A percentile compares a stretch with the other conserved stretches of the same genome.
These are phyloP conservation scores for Neonothopanus nambi DNA, from an alignment of 1,284 basidiomycete genomes.

Conservation along the genomic window DNA sequence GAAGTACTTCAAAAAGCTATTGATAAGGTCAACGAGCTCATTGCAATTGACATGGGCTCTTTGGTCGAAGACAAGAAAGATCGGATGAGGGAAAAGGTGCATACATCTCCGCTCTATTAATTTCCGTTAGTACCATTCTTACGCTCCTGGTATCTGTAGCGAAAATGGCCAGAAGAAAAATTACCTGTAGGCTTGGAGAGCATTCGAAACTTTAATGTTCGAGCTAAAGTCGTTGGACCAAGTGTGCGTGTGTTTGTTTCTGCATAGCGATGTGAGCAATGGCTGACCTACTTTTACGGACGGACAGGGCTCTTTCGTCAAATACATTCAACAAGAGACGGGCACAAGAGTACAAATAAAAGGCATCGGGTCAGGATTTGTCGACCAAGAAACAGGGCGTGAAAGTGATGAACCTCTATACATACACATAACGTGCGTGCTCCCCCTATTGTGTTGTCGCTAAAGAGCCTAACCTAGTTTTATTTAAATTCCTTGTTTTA, in stretches of 20 bases:
- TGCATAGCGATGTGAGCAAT: too few species aligned
- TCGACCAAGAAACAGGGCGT: conserved; percentile 90
- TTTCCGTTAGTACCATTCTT: not conserved
- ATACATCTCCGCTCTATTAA: conserved; percentile 7
- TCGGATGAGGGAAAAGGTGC: conserved; percentile 58
- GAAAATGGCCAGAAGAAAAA: conserved; percentile 97
- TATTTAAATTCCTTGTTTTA: conserved; percentile 31
- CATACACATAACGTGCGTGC: conserved; percentile 84
- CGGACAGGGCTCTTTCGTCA: conserved; percentile 89
- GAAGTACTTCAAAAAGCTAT: conserved; percentile 83
- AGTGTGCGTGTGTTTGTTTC: conserved; percentile 53
- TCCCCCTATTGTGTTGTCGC: not conserved
- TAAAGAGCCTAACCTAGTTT: not conserved
- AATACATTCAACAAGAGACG: conserved; percentile 97
- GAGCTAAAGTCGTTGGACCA: conserved; percentile 97
- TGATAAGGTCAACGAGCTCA: conserved; percentile 83
- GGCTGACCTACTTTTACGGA: too few species aligned
- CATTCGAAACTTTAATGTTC: conserved; percentile 94
- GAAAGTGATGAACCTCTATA: conserved; percentile 94
- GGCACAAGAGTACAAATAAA: conserved; percentile 98
- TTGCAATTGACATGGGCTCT: conserved; percentile 83
- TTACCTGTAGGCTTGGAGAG: conserved; percentile 85
- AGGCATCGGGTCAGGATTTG: conserved; percentile 92
- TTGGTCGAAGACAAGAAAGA: conserved; percentile 85
- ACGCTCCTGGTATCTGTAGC: conserved; percentile 37